A percentile compares a stretch with the other conserved stretches of the same genome.
Evolutionary conservation across 2,329 filamentous ascomycete species (phyloP).

Genomic region (Paraconiothyrium brasiliense): DNA sequence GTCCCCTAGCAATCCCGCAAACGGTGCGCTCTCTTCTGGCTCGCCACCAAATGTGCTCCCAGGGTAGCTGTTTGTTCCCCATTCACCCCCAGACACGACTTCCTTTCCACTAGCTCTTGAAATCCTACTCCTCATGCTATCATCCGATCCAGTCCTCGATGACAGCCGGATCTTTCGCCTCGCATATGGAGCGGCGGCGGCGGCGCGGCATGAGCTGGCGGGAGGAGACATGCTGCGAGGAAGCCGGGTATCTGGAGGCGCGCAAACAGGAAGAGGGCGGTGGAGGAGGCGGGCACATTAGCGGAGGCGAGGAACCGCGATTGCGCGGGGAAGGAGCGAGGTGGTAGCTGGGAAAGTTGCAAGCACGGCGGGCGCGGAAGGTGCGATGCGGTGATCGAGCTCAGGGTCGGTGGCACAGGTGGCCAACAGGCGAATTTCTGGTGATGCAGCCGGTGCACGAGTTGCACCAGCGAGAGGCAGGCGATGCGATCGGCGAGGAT

Average conservation of each 20-base stretch:
- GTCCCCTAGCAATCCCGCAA: conserved; percentile 35
- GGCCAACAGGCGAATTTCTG: neutral
- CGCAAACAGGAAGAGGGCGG: conserved; percentile 46
- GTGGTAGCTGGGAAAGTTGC: conserved; percentile 2
- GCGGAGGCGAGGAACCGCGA: conserved; percentile 43
- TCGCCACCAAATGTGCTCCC: conserved; percentile 31
- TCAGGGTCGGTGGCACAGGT: conserved; percentile 3
- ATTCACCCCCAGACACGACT: conserved; percentile 16
- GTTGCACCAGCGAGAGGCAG: conserved; percentile 6
- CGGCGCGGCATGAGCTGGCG: conserved; percentile 45
- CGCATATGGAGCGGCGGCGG: conserved; percentile 43
- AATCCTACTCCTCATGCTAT: conserved; percentile 29
- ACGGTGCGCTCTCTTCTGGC: conserved; percentile 35
- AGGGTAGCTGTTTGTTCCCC: conserved; percentile 26
- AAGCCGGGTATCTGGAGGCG: conserved; percentile 41
- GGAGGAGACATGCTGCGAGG: conserved; percentile 42
- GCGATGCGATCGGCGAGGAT: conserved; percentile 9
- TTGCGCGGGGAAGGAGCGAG: conserved; percentile 17
- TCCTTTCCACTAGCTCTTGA: conserved; percentile 20
- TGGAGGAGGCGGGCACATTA: conserved; percentile 50
- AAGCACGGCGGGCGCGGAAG: conserved; percentile 3
- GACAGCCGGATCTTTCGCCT: conserved; percentile 46
- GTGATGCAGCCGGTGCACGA: conserved; percentile 7
- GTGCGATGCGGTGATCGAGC: conserved; percentile 8
- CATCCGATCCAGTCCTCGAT: conserved; percentile 48